Conservation (phyloP, 805 yeast species). For the Wickerhamiella sorbophila region DNA sequence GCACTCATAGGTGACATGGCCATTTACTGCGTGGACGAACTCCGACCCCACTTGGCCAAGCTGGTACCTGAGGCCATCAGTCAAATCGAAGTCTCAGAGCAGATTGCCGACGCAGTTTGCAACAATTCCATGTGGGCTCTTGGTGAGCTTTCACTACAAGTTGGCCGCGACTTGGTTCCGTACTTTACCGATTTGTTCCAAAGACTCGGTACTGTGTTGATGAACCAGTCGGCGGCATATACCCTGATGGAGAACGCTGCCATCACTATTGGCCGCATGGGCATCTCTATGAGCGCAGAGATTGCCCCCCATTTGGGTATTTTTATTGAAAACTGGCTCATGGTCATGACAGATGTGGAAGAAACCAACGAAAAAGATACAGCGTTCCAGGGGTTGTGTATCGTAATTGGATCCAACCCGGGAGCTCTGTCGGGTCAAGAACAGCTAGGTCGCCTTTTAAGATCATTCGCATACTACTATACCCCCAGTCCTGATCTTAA, state of each 20-base stretch:
- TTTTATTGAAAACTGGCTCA: slow-evolving; percentile 56
- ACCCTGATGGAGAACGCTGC: slow-evolving; percentile 71
- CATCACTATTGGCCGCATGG: slow-evolving; percentile 78
- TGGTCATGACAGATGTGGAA: slow-evolving; percentile 47
- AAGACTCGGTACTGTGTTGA: slow-evolving; percentile 45
- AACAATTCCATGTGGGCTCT: slow-evolving; percentile 90
- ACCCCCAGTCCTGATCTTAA: slow-evolving; percentile 22
- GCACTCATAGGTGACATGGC: slow-evolving; percentile 87
- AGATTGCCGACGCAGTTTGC: slow-evolving; percentile 45
- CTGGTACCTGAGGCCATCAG: slow-evolving; percentile 36
- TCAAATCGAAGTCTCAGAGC: slow-evolving; percentile 45
- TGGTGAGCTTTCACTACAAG: slow-evolving; percentile 68
- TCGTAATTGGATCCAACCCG: slow-evolving; percentile 52
- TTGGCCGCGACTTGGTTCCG: slow-evolving; percentile 30
- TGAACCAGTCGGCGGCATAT: slow-evolving; percentile 42
- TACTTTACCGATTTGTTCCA: slow-evolving; percentile 41
- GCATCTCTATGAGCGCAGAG: slow-evolving; percentile 44
- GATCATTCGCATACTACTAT: slow-evolving; percentile 18
- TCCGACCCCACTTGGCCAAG: slow-evolving; percentile 22
- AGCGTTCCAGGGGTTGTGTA: slow-evolving; percentile 73
- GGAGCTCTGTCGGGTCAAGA: slow-evolving; percentile 39
- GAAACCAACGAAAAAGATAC: slow-evolving; percentile 83
- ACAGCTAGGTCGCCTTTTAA: slow-evolving; percentile 18
- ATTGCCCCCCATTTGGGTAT: slow-evolving; percentile 45
- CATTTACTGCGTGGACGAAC: slow-evolving; percentile 36